These are phyloP conservation scores for Leccinum pachyderme DNA, from an alignment of 1,284 basidiomycete species.

Conservation along the genomic window DNA sequence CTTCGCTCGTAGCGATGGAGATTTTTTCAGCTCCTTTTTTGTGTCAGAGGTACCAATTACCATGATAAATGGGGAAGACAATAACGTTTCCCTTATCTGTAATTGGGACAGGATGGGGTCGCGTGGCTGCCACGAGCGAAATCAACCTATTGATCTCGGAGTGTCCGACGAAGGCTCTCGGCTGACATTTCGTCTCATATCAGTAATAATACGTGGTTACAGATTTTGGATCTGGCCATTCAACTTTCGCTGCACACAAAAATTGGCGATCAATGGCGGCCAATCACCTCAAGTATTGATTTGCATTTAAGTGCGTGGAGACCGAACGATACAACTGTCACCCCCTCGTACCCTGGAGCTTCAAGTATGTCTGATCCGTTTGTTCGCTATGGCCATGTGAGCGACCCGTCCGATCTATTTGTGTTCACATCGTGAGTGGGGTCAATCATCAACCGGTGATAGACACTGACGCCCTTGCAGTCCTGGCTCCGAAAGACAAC, in stretches of 20 bases:
- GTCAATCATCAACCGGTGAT: not conserved
- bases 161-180: not conserved
- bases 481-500: not conserved
- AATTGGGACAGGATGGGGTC: constrained; percentile 20
- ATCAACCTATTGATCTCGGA: not conserved
- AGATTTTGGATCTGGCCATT: constrained; percentile 7
- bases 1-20: not conserved
- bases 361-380: constrained; percentile 11
- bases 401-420: not conserved
- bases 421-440: constrained; percentile 13
- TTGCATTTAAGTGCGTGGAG: constrained; percentile 16
- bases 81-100: constrained; percentile 8
- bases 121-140: constrained; percentile 22
- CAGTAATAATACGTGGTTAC: constrained; percentile 4
- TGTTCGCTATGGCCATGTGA: not conserved
- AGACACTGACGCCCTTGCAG: constrained; percentile 12
- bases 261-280: constrained; percentile 8
- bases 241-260: not conserved
- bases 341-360: not conserved
- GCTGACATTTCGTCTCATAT: not conserved
- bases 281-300: constrained; percentile 4
- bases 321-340: not conserved
- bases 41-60: not conserved
- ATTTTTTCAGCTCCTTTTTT: too few relatives aligned
- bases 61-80: constrained; percentile 1